Evolutionary conservation across 805 yeast genomes (phyloP), one percentile per base, ranked within the genome.

Genomic region (Metschnikowia aberdeeniae): DNA sequence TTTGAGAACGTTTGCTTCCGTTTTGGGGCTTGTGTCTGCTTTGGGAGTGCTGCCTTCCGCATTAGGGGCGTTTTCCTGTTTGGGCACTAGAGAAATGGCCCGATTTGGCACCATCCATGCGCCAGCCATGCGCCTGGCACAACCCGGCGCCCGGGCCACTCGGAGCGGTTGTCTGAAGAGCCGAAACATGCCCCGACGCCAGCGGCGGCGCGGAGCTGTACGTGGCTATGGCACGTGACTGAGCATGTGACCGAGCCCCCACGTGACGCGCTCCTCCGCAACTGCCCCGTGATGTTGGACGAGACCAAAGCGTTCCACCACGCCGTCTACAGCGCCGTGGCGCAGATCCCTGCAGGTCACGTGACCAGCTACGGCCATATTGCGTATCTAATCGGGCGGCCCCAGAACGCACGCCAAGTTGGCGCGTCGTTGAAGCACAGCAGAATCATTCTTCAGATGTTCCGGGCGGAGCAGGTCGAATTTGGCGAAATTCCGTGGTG

Each of bases 331-430:
- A 65, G 71, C 5, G 64, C 76, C 3, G 80, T 77, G 1, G 64
- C 63, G 30, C 62, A 66, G 47, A 73, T 86, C 4, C 95, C 95
- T 0, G 49, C 52, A 5, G 92, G 89, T 1, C 62, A 64, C 35
- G 89, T 81, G 6, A 79, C 89, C 0, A 73, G 82, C n/a, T 86
- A 86, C 24, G 58, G 88, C 2, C 90, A 84, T 58, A 78, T 86
- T 7, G 93, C 93, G 0, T 73, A 75, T 48, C 62, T 84, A 8
- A 68, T 84, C 0, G 75, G 73, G 27, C 68, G 74, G 40, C 93
- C 95, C 0, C 75, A 68, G 40, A 82, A 84, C 51, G 73, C 93
- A 1, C 68, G 95, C 5, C 89, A 80, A 48, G 93, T 86, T 1
- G 95, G 95, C 0, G 74, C 76, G 28, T 77, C 89, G 0, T 64